Conservation (phyloP, 306 rosid species). For the Bauhinia variegata region DNA sequence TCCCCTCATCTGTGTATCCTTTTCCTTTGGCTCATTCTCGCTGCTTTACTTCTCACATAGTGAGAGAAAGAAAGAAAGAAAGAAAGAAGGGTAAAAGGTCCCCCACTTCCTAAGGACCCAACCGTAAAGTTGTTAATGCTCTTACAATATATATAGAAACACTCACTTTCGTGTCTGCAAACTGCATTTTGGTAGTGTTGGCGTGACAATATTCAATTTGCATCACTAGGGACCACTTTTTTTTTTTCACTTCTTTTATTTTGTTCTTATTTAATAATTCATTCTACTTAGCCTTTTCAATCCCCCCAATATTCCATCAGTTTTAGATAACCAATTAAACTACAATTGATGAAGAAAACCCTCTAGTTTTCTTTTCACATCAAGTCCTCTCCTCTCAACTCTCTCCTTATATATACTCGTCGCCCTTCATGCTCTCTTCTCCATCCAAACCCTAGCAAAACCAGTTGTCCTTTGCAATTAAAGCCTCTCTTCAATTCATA, state of each 20-base stretch:
- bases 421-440: conserved; percentile 45
- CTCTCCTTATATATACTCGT: conserved; percentile 58
- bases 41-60: conserved; percentile 30
- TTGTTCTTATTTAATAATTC: conserved; percentile 35
- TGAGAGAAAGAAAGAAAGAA: conserved; percentile 25
- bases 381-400: conserved; percentile 18
- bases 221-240: conserved; percentile 78
- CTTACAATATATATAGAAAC: conserved; percentile 54
- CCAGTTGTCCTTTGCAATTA: background rate
- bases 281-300: conserved; percentile 28
- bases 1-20: conserved; percentile 55
- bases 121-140: conserved; percentile 64
- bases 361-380: conserved; percentile 18
- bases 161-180: conserved; percentile 68
- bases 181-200: conserved; percentile 79
- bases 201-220: conserved; percentile 96
- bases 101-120: conserved; percentile 59
- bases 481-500: conserved; percentile 18
- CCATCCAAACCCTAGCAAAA: conserved; percentile 73
- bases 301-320: conserved; percentile 44
- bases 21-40: conserved; percentile 37
- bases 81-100: conserved; percentile 43
- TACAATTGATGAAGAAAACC: background rate
- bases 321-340: conserved; percentile 37
- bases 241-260: conserved; percentile 37